Evolutionary conservation across 2,329 filamentous ascomycete species (phyloP).

Genomic region (Scedosporium minutisporum): DNA sequence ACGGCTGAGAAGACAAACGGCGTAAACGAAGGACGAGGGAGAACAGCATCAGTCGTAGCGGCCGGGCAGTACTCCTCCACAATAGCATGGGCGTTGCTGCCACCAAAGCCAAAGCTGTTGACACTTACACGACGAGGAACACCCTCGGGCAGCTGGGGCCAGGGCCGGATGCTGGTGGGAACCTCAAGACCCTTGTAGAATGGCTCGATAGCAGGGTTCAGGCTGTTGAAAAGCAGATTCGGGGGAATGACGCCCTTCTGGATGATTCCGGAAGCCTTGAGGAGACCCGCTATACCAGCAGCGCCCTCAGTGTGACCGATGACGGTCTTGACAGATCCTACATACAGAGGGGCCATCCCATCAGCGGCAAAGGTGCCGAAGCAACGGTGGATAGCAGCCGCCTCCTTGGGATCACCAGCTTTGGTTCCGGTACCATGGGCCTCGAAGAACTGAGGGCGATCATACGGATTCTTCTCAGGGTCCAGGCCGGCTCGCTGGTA

Average conservation of each 20-base stretch:
- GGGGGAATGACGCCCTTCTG: constrained; percentile 15
- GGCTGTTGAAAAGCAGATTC: constrained; percentile 13
- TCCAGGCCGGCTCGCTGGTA: constrained; percentile 17
- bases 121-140: constrained; percentile 16
- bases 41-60: no score
- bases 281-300: constrained; percentile 15
- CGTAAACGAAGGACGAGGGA: neutral
- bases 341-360: constrained; percentile 20
- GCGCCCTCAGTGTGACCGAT: constrained; percentile 18
- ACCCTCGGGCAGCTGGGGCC: constrained; percentile 13
- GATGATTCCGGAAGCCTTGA: constrained; percentile 16
- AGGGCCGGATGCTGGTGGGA: constrained; percentile 12
- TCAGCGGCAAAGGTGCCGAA: constrained; percentile 6
- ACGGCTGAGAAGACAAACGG: neutral
- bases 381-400: constrained; percentile 14
- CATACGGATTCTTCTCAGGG: constrained; percentile 19
- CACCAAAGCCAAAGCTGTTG: constrained; percentile 20
- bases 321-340: constrained; percentile 16
- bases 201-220: constrained; percentile 14
- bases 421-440: neutral
- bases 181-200: neutral
- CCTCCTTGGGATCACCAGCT: constrained; percentile 19
- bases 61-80: constrained; percentile 5
- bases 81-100: constrained; percentile 19
- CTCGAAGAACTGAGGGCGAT: neutral